Conservation (phyloP, 345 rosid genomes). For the Theobroma cacao region DNA sequence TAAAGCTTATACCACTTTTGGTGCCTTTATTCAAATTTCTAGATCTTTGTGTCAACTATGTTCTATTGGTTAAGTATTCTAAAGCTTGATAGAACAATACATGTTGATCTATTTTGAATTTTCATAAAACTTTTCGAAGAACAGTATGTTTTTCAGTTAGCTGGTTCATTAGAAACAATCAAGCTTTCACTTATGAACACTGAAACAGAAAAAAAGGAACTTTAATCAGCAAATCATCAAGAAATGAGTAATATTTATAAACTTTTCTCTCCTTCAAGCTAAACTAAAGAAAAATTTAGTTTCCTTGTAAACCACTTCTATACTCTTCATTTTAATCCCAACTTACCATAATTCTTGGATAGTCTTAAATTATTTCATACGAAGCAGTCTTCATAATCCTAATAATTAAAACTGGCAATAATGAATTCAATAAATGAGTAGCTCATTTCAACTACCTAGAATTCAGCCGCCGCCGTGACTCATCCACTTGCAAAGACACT, state of each 20-base stretch:
- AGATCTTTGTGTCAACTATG: no score
- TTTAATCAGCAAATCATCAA: not conserved
- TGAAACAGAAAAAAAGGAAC: not conserved
- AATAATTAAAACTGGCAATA: not conserved
- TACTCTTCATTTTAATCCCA: no score
- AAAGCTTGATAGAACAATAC: no score
- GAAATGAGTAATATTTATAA: not conserved
- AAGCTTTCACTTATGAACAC: not conserved
- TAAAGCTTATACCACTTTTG: no score
- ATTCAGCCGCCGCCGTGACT: constrained; percentile 63
- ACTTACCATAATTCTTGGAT: not conserved
- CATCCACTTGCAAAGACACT: constrained; percentile 59
- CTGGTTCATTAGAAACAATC: not conserved
- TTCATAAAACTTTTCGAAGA: no score
- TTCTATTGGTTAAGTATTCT: no score
- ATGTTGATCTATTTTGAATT: no score
- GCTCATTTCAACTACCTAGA: constrained; percentile 62
- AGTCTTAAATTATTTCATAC: not conserved
- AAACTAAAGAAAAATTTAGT: not conserved
- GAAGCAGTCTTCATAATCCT: not conserved
- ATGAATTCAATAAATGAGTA: not conserved
- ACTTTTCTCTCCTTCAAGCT: not conserved
- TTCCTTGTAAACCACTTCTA: not conserved
- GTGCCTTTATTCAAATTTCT: no score
- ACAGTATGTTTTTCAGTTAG: no score